Evolutionary conservation across 257 asterid genomes (phyloP).

Genomic region (Scutellaria minor): DNA sequence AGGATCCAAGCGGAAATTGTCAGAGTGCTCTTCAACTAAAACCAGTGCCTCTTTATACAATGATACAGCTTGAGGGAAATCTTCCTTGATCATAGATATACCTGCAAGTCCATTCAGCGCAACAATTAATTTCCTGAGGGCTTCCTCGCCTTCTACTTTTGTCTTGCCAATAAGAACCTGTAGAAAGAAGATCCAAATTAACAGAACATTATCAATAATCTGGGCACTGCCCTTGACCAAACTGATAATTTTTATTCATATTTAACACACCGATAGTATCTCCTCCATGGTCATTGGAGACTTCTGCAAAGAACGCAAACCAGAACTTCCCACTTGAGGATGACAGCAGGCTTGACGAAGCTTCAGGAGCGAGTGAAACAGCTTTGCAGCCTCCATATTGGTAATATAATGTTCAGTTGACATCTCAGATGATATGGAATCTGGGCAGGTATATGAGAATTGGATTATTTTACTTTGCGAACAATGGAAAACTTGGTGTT

Average conservation of each 20-base stretch:
- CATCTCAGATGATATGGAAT: slow-evolving; percentile 47
- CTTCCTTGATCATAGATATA: slow-evolving; percentile 82
- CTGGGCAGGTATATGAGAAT: slow-evolving; percentile 47
- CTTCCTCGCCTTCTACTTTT: slow-evolving; percentile 95
- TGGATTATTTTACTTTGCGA: slow-evolving; percentile 22
- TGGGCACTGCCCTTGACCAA: slow-evolving; percentile 27
- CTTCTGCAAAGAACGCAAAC: slow-evolving; percentile 86
- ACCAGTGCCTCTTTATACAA: slow-evolving; percentile 82
- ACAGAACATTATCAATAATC: slow-evolving; percentile 19
- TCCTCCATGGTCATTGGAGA: slow-evolving; percentile 99
- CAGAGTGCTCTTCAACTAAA: slow-evolving; percentile 72
- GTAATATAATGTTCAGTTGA: slow-evolving; percentile 63
- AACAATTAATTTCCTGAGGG: slow-evolving; percentile 82
- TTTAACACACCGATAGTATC: slow-evolving; percentile 73
- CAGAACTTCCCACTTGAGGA: slow-evolving; percentile 99
- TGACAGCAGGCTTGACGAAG: slow-evolving; percentile 99
- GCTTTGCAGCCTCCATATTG: slow-evolving; percentile 83
- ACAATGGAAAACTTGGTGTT: neutral
- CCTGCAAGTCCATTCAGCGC: slow-evolving; percentile 98
- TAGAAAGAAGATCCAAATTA: slow-evolving; percentile 36
- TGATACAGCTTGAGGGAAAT: slow-evolving; percentile 68
- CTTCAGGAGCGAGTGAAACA: slow-evolving; percentile 92
- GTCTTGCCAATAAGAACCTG: slow-evolving; percentile 96
- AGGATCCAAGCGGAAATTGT: slow-evolving; percentile 93
- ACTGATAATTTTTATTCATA: slow-evolving; percentile 29